These are phyloP conservation scores for Talaromyces sp. DNA, from an alignment of 2,329 filamentous ascomycete genomes.

Conservation along the genomic window DNA sequence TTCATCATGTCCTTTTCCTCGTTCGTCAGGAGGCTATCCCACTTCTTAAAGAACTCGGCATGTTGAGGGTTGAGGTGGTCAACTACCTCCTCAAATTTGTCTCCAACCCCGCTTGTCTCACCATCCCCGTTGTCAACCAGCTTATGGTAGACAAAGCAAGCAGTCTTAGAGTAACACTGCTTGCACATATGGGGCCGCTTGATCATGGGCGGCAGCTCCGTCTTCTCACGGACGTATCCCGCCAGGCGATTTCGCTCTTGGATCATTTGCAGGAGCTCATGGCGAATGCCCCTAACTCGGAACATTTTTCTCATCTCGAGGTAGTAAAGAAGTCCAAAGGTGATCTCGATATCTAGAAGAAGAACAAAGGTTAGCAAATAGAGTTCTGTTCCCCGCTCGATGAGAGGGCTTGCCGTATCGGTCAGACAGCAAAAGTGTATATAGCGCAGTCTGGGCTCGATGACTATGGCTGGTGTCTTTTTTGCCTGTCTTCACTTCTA, in stretches of 20 bases:
- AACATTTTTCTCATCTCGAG: constrained; percentile 85
- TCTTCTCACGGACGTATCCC: constrained; percentile 75
- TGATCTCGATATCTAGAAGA: constrained; percentile 72
- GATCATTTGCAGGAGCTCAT: constrained; percentile 92
- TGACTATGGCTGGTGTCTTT: constrained; percentile 73
- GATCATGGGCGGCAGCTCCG: constrained; percentile 80
- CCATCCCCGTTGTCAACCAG: constrained; percentile 78
- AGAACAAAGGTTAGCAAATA: constrained; percentile 5
- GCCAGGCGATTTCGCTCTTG: constrained; percentile 91
- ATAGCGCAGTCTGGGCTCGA: constrained; percentile 88
- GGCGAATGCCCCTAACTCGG: constrained; percentile 76
- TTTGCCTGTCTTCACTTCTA: constrained; percentile 93
- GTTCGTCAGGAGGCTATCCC: constrained; percentile 88
- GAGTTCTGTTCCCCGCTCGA: constrained; percentile 13
- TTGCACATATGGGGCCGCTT: constrained; percentile 76
- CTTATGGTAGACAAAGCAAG: constrained; percentile 92
- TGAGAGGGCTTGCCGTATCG: constrained; percentile 60
- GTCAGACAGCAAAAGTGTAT: constrained; percentile 87
- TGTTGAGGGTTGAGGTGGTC: constrained; percentile 70
- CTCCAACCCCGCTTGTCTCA: constrained; percentile 73
- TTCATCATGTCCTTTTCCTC: constrained; percentile 90
- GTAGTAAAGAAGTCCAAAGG: constrained; percentile 90
- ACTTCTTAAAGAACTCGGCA: constrained; percentile 84
- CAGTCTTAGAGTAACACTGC: constrained; percentile 82
- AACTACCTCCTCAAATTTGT: constrained; percentile 77